phyloP scores from a whole-genome alignment of 1,284 basidiomycete species.

The Sporisorium iseilematis-ciliati region DNA sequence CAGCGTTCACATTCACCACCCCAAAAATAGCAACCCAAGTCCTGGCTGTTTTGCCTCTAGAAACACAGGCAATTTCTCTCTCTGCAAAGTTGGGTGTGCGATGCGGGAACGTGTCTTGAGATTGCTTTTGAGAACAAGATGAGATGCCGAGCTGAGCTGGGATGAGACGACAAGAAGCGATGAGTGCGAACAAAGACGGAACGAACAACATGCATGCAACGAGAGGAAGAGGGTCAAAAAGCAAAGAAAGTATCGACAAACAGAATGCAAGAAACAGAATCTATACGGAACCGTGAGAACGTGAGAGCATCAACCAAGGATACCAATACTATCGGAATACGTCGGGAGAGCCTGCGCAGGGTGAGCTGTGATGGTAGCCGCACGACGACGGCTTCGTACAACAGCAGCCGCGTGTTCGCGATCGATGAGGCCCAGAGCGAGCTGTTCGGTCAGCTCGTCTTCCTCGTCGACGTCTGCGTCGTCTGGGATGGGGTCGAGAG shows the following conservation, averaged over 20 bases:
- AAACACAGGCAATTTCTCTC: conserved; percentile 17
- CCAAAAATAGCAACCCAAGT: conserved; percentile 37
- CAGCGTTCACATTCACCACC: background rate
- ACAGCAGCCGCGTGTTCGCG: conserved; percentile 37
- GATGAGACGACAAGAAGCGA: background rate
- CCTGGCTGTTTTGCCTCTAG: conserved; percentile 11
- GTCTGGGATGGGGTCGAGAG: conserved; percentile 49
- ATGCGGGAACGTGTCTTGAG: background rate
- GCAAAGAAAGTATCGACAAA: background rate
- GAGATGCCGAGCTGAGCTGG: conserved; percentile 7
- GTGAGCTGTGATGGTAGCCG: conserved; percentile 20
- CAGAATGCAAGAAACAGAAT: background rate
- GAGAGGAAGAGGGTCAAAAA: too few species aligned
- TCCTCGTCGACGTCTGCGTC: conserved; percentile 44
- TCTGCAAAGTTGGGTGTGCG: background rate
- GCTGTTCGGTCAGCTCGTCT: conserved; percentile 48
- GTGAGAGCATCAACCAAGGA: conserved; percentile 43
- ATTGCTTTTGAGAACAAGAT: background rate
- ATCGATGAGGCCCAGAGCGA: conserved; percentile 47
- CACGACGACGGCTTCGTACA: conserved; percentile 23
- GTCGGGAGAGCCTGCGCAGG: conserved; percentile 28
- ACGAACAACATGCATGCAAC: conserved; percentile 1
- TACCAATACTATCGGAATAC: conserved; percentile 49
- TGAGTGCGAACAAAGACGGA: background rate
- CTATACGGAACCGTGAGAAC: too few species aligned